Evolutionary conservation across 768 basidiomycete species (phyloP), one percentile per base, ranked within the genome.

Genomic region (Leccinum subtestaceum): DNA sequence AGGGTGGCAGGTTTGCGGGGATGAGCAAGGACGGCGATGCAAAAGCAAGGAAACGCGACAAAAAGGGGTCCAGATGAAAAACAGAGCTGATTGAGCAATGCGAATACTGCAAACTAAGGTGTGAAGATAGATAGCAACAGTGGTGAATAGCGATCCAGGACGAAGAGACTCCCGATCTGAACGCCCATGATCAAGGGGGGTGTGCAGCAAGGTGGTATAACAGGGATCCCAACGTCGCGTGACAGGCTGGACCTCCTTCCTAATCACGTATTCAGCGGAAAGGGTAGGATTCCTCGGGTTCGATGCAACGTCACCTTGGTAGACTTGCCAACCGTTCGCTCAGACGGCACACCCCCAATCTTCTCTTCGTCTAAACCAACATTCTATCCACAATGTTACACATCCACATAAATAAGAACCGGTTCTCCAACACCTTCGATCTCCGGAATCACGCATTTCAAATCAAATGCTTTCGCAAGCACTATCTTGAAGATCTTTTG

Each of bases 401-500:
- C 73, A 74, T 93, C 93, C 70, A 97, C 87, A 77, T 97, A 98
- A 63, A 98, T 85, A 68, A 98, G 78, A 66, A 98, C 83, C 27
- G 97, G 97, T 74, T 98, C 95, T 56, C 96, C 97, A 27, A 95
- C 91, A 50, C 93, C 92, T 72, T 95, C 93, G 64, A 98, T 97
- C 78, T 98, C 96, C 27, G 95, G 95, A 66, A 98, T 95, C 66
- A 95, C 93, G 71, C 95, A 98, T 84, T 98, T 98, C 65, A 98
- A 84, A 77, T 98, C 97, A 69, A 98, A 98, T 32, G 95, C 95
- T 71, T 98, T 96, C 51, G 93, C 91, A 52, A 96, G 83, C 48
- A 96, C 93, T 74, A 97, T 97, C 81, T 97, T 95, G 85, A 96
- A 96, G 65, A 96, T 96, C 81, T 99, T 99, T 80, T 99, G 97